Conservation (phyloP, 108 stramenopile species). For the Cyclotella cryptica region DNA sequence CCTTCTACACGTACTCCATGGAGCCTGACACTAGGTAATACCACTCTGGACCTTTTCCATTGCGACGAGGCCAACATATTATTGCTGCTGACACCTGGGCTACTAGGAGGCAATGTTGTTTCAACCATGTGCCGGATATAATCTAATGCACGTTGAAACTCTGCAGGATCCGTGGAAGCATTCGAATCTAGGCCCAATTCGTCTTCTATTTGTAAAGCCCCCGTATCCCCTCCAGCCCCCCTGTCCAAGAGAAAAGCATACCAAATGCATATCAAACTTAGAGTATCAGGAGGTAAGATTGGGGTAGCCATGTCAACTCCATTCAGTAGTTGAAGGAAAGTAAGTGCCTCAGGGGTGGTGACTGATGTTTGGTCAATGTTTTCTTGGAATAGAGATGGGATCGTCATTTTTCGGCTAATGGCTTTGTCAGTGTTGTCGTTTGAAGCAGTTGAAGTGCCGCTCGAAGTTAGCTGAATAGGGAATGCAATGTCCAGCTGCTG, state of each 20-base stretch:
- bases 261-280: constrained; percentile 39
- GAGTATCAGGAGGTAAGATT: constrained; percentile 67
- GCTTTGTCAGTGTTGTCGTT: constrained; percentile 4
- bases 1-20: constrained; percentile 41
- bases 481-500: constrained; percentile 1
- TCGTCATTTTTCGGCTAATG: constrained; percentile 3
- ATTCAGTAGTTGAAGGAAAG: constrained; percentile 67
- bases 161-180: not conserved
- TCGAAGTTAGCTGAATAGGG: constrained; percentile 15
- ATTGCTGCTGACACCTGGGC: not conserved
- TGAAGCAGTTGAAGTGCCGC: not conserved
- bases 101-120: constrained; percentile 30
- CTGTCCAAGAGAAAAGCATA: constrained; percentile 33
- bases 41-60: constrained; percentile 37
- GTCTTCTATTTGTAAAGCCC: constrained; percentile 30
- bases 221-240: not conserved
- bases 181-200: constrained; percentile 41
- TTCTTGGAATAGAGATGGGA: constrained; percentile 34
- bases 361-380: constrained; percentile 52
- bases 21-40: constrained; percentile 42
- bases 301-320: constrained; percentile 84
- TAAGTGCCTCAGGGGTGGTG: constrained; percentile 74
- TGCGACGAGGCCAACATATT: constrained; percentile 29
- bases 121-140: constrained; percentile 37
- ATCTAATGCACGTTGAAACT: constrained; percentile 28